Conservation (phyloP, 371 early-diverging fungal genomes). For the Lichtheimia ramosa region DNA sequence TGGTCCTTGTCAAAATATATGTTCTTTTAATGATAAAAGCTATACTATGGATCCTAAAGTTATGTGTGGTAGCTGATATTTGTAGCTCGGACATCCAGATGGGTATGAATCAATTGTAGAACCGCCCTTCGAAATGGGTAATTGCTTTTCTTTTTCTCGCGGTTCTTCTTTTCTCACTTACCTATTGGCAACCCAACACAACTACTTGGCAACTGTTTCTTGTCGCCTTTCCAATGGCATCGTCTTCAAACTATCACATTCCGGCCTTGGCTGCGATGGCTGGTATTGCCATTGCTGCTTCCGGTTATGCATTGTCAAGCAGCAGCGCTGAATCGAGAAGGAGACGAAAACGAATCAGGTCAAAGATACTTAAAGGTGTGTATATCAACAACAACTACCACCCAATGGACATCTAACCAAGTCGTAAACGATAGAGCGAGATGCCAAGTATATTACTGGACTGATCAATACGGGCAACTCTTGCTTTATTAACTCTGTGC, state of each 20-base stretch:
- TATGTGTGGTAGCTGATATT: no score
- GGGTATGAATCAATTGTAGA: no score
- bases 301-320: conserved; percentile 35
- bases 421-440: conserved; percentile 31
- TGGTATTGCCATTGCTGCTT: conserved; percentile 50
- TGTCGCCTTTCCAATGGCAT: conserved; percentile 11
- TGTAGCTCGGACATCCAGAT: no score
- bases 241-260: conserved; percentile 47
- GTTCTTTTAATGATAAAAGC: no score
- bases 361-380: conserved; percentile 38
- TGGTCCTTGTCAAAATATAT: no score
- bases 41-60: no score
- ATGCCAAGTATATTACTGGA: conserved; percentile 57
- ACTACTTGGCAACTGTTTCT: neutral
- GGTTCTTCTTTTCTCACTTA: neutral
- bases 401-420: neutral
- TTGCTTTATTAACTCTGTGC: conserved; percentile 87
- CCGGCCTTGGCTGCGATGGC: conserved; percentile 52
- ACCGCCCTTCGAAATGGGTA: no score
- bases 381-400: neutral
- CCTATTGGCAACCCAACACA: neutral
- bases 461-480: conserved; percentile 87
- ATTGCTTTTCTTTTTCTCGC: neutral
- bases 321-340: conserved; percentile 33
- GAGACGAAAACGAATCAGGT: conserved; percentile 39